Evolutionary conservation across 1,284 basidiomycete genomes (phyloP).

Genomic region (Ustilago shanxiensis): DNA sequence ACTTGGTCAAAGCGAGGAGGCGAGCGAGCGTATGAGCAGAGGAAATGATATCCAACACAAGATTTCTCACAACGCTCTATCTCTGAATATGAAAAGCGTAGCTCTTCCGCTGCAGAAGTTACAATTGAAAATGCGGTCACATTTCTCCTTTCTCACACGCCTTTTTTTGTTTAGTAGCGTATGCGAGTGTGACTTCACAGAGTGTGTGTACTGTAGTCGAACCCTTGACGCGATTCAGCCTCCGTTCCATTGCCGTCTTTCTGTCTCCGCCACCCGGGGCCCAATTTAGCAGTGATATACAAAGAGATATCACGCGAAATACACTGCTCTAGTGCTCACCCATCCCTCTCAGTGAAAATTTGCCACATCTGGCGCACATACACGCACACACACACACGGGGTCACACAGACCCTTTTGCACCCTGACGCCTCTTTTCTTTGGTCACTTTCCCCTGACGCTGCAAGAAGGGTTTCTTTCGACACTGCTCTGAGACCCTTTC

Average conservation of each 20-base stretch:
- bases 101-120: too few relatives aligned
- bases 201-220: not conserved
- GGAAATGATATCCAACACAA: too few relatives aligned
- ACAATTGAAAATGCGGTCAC: not conserved
- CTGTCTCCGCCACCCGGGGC: not conserved
- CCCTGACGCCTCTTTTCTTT: too few relatives aligned
- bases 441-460: too few relatives aligned
- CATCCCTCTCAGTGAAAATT: not conserved
- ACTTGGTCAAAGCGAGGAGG: not conserved
- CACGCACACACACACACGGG: too few relatives aligned
- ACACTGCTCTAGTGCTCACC: not conserved
- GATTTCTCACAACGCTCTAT: too few relatives aligned
- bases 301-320: not conserved
- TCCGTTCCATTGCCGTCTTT: not conserved
- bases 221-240: not conserved
- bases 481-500: slow-evolving; percentile 1
- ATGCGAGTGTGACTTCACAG: not conserved
- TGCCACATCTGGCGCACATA: not conserved
- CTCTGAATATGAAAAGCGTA: too few relatives aligned
- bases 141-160: not conserved
- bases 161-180: too few relatives aligned
- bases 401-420: too few relatives aligned
- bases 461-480: not conserved
- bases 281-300: not conserved
- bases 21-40: too few relatives aligned